Evolutionary conservation across 2,329 filamentous ascomycete species (phyloP), one percentile per base, ranked within the genome.

Genomic region (Xylaria sp.): DNA sequence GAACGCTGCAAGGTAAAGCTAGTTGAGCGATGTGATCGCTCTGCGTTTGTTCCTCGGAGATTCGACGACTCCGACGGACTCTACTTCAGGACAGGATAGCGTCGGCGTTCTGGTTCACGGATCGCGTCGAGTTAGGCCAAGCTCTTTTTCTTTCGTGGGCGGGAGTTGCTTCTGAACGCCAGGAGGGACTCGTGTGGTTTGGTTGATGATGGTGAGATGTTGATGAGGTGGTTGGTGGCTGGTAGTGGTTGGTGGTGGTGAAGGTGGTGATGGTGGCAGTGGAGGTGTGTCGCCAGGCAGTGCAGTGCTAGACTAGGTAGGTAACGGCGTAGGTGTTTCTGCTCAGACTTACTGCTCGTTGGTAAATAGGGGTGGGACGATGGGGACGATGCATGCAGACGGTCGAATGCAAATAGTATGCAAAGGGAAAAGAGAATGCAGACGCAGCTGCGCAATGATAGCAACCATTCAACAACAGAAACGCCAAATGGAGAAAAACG

Each of bases 311-410:
- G 16, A 54, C 47, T 51, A 35, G 30, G 23, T 51, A 48, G 46
- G 46, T 48, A 48, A 19, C 19, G 18, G 46, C 18, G 46, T 48
- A 35, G 30, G 5, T 30, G 23, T 51, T 59, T 55, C 51, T 57
- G 61, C 49, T 57, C 56, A 59, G 53, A 54, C 56, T 54, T 39
- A 30, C 55, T 52, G 59, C 61, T 57, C 44, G 61, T 58, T 61
- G 61, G 59, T 62, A 46, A 58, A 61, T 57, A 59, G 52, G 61
- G 59, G 49, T 51, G 49, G 49, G 49, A 51, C 49, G 49, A 51
- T 51, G 49, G 58, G 52, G 48, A 55, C 54, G 53, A 59, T 57
- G 54, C 59, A 58, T 49, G 35, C 52, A 39, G 59, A 48, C 47
- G 18, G 49, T 49, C 55, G 48, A 35, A 60, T 58, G 55, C 48